Base-by-base conservation (phyloP, 1,284 basidiomycete genomes). In the Somion occarium region DNA sequence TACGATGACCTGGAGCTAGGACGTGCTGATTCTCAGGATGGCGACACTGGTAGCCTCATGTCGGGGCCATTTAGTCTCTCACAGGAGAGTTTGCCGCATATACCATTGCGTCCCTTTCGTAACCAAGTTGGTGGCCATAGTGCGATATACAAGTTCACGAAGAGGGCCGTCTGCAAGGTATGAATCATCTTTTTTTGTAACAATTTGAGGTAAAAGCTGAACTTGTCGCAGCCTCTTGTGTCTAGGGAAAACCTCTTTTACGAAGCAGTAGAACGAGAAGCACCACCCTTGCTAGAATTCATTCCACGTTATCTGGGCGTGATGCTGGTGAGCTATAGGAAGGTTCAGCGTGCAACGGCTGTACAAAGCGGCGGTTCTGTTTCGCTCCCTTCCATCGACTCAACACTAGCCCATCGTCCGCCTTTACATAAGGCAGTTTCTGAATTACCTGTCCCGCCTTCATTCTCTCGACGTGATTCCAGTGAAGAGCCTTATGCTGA, bases 101-200 rank as follows among this genome's bases (percentile, higher is more conserved):
- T 99, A 43, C 96, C 96, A 34, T 75, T 99, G 3, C 86, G 91
- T 52, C 97, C 97, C 1, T 99, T 97, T 70, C 85, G 92, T 50
- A 98, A 99, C 64, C 95, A 98, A 70, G 96, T 99, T 22, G 96
- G 96, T 39, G 96, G 96, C 1, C 96, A 99, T 69, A 93, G 83
- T 60, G 89, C 93, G 54, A 98, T 99, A 63, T 99, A 99, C 72
- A 95, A 95, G 67, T 99, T 99, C 63, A 98, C 96, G 1, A 93
- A 93, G 60, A 82, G 94, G 50, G 96, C 97, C 9, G 94, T 99
- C 18, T 99, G 96, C 79, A 99, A 99, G 83, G 93, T 95, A 59
- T 62, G 82, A 22, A n/a, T 48, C 30, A 38, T 48, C 15, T 18
- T 7, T 45, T 19, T 9, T 45, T 11, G 24, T 42, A 18, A 43